Evolutionary conservation across 1,139 yeast species (phyloP).

Genomic region (Scheffersomyces illinoinensis): DNA sequence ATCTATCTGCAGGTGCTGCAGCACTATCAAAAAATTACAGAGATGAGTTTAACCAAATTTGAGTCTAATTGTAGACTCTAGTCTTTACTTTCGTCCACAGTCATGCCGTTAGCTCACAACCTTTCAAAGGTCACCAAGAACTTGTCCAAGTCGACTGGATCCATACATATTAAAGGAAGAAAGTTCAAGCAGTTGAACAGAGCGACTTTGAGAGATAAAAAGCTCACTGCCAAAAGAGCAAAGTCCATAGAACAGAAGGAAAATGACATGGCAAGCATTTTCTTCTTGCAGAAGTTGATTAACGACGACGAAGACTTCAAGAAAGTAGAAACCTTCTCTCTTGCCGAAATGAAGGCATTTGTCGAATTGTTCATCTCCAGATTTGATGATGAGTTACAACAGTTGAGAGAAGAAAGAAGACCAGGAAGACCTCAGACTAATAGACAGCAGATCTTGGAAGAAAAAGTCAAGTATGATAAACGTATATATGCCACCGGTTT

Average conservation of each 20-base stretch:
- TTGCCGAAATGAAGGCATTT: conserved; percentile 61
- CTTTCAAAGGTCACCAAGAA: conserved; percentile 70
- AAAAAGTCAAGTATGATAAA: conserved; percentile 58
- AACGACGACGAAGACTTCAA: conserved; percentile 44
- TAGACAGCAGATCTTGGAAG: conserved; percentile 67
- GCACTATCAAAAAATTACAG: background rate
- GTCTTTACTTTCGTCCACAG: background rate
- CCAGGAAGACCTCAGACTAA: conserved; percentile 84
- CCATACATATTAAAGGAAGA: conserved; percentile 84
- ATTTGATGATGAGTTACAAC: conserved; percentile 70
- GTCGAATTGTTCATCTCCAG: conserved; percentile 65
- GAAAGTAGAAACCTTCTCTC: conserved; percentile 39
- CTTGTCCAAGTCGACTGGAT: conserved; percentile 56
- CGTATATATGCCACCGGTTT: conserved; percentile 71
- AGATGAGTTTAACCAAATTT: background rate
- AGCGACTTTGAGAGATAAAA: conserved; percentile 82
- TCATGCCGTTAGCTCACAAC: conserved; percentile 80
- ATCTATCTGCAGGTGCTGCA: background rate
- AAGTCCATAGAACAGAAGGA: conserved; percentile 59
- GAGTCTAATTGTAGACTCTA: background rate
- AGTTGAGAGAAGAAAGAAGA: conserved; percentile 61
- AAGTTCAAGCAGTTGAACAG: conserved; percentile 81
- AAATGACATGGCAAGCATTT: conserved; percentile 56
- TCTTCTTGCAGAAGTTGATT: conserved; percentile 66
- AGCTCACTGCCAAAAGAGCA: conserved; percentile 59